Percentiles rank a stretch among this genome's conserved stretches.
These are phyloP conservation scores for Sisymbrium irio DNA, from an alignment of 345 rosid genomes.

Conservation along the genomic window DNA sequence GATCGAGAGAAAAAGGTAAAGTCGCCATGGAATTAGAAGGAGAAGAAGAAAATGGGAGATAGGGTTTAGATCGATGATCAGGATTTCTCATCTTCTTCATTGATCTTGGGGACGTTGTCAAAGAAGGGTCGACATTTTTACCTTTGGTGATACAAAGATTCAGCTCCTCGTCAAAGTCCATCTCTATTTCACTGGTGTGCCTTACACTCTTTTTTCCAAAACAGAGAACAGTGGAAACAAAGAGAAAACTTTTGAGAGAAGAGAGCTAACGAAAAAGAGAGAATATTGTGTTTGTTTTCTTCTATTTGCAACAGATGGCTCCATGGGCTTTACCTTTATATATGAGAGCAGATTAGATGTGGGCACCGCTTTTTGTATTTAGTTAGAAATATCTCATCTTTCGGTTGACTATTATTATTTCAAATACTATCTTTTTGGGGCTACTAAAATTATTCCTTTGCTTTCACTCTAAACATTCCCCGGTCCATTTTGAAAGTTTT, in stretches of 20 bases:
- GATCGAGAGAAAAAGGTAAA: constrained; percentile 54
- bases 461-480: constrained; percentile 30
- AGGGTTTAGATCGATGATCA: constrained; percentile 40
- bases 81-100: constrained; percentile 65
- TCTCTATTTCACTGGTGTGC: not conserved
- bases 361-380: constrained; percentile 1
- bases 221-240: constrained; percentile 5
- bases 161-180: constrained; percentile 38
- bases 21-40: constrained; percentile 29
- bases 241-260: not conserved
- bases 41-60: constrained; percentile 23
- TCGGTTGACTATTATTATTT: constrained; percentile 13
- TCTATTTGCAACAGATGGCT: not conserved
- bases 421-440: constrained; percentile 27
- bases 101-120: constrained; percentile 60
- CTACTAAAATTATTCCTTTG: constrained; percentile 9
- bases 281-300: not conserved
- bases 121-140: constrained; percentile 38
- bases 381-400: not conserved
- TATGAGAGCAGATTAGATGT: constrained; percentile 9
- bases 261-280: not conserved
- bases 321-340: constrained; percentile 18
- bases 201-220: not conserved
- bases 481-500: not conserved
- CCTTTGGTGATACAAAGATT: constrained; percentile 42